Evolutionary conservation across 768 basidiomycete species (phyloP).

Genomic region (Xerocomellus dryophilus): DNA sequence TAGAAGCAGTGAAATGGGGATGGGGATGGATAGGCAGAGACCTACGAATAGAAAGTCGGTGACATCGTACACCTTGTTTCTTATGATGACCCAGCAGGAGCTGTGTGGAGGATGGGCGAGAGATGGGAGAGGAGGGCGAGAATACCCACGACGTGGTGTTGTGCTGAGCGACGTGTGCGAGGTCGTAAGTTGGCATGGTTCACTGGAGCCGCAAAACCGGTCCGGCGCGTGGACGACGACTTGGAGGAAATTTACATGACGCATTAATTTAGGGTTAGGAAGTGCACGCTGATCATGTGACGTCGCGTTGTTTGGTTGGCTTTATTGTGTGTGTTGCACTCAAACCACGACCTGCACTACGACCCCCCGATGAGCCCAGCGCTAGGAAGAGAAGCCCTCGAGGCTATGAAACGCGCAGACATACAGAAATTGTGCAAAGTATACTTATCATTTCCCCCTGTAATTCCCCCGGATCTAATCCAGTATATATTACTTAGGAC

Average conservation of each 20-base stretch:
- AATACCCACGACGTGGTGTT: conserved; percentile 46
- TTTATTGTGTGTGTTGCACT: conserved; percentile 45
- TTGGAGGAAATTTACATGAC: too few relatives aligned
- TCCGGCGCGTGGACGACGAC: neutral
- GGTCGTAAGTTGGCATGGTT: conserved; percentile 40
- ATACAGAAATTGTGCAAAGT: conserved; percentile 67
- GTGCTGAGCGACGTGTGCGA: conserved; percentile 61
- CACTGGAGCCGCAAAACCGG: neutral
- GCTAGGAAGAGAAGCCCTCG: conserved; percentile 41
- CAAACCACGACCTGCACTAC: conserved; percentile 37
- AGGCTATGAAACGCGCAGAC: conserved; percentile 53
- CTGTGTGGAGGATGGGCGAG: conserved; percentile 34
- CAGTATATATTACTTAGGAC: conserved; percentile 44
- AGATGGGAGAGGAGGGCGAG: neutral
- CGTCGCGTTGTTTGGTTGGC: conserved; percentile 50
- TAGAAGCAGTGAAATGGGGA: conserved; percentile 24
- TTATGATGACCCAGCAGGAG: conserved; percentile 84
- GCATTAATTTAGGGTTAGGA: conserved; percentile 3
- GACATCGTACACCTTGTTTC: conserved; percentile 80
- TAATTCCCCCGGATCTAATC: conserved; percentile 12
- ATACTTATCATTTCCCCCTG: conserved; percentile 14
- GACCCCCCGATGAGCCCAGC: conserved; percentile 39
- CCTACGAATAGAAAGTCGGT: conserved; percentile 70
- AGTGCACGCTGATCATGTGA: conserved; percentile 35
- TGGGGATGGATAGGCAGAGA: neutral